Conservation (phyloP, 2,329 filamentous ascomycete species). For the Eutypella sp. region DNA sequence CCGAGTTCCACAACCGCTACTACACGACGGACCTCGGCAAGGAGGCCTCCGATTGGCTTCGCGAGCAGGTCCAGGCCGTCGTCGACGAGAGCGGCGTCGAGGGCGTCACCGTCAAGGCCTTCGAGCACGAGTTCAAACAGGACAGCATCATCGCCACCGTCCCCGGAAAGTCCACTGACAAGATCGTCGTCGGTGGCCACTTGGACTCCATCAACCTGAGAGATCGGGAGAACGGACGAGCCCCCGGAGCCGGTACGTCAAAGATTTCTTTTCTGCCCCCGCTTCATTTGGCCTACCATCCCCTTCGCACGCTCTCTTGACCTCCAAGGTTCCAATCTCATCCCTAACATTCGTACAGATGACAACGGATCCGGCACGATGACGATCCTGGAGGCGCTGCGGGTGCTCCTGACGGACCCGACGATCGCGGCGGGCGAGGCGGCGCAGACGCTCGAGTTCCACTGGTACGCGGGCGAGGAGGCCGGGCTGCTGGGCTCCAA, state of each 20-base stretch:
- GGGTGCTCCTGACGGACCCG: slow-evolving; percentile 61
- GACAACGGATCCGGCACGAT: slow-evolving; percentile 75
- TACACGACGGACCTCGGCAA: slow-evolving; percentile 61
- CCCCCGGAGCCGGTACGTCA: slow-evolving; percentile 53
- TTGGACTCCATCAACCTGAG: slow-evolving; percentile 78
- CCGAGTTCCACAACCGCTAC: slow-evolving; percentile 62
- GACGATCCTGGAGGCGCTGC: slow-evolving; percentile 73
- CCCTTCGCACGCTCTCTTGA: neutral
- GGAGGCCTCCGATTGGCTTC: slow-evolving; percentile 71
- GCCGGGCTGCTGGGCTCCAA: slow-evolving; percentile 73
- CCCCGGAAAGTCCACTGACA: slow-evolving; percentile 66
- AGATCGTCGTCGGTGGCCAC: slow-evolving; percentile 72
- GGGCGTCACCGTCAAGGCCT: slow-evolving; percentile 57
- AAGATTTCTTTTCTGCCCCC: neutral
- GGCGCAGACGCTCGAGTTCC: slow-evolving; percentile 75
- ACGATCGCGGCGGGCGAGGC: slow-evolving; percentile 58
- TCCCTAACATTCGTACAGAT: slow-evolving; percentile 41
- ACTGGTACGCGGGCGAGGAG: slow-evolving; percentile 83
- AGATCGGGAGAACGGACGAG: slow-evolving; percentile 63
- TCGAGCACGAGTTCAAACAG: slow-evolving; percentile 69
- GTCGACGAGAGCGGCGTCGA: slow-evolving; percentile 57
- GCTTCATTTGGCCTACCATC: neutral
- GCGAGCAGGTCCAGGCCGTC: slow-evolving; percentile 58
- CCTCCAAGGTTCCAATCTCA: neutral
- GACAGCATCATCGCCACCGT: slow-evolving; percentile 77